Conservation (phyloP, 768 basidiomycete genomes). For the Brasilioporus rufonigricans region DNA sequence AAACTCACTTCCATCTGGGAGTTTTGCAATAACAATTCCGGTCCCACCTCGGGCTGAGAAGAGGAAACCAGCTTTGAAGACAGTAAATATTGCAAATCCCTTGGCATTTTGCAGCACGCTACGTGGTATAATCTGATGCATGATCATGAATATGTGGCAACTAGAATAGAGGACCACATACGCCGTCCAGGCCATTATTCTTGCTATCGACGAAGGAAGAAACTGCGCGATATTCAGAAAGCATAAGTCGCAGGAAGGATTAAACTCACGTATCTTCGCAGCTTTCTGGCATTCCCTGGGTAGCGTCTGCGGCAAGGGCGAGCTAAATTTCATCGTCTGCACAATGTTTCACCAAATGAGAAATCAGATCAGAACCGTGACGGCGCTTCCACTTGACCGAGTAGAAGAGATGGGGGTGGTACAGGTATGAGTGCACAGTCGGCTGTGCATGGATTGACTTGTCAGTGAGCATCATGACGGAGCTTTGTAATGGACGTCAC, state of each 20-base stretch:
- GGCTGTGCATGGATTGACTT: conserved; percentile 1
- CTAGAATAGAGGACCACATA: conserved; percentile 26
- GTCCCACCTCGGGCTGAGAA: conserved; percentile 79
- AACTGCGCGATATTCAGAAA: conserved; percentile 44
- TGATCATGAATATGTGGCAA: neutral
- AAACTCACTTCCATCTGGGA: conserved; percentile 75
- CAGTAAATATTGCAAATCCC: conserved; percentile 89
- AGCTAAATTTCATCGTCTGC: conserved; percentile 45
- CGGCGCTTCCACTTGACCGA: neutral
- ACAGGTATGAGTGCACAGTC: conserved; percentile 20
- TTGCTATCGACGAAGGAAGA: conserved; percentile 77
- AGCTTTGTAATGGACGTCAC: conserved; percentile 20
- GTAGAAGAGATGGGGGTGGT: neutral
- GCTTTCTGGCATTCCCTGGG: conserved; percentile 87
- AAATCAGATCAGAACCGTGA: neutral
- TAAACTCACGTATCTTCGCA: conserved; percentile 72
- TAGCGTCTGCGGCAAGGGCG: conserved; percentile 52
- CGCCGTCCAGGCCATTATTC: conserved; percentile 85
- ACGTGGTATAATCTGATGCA: conserved; percentile 50
- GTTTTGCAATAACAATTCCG: conserved; percentile 84
- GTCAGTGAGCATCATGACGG: conserved; percentile 1
- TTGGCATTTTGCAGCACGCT: conserved; percentile 54
- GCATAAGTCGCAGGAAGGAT: neutral
- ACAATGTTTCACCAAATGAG: neutral
- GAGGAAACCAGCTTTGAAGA: conserved; percentile 69